Base-by-base conservation (phyloP, 768 basidiomycete species). In the Mrakia gelida region DNA sequence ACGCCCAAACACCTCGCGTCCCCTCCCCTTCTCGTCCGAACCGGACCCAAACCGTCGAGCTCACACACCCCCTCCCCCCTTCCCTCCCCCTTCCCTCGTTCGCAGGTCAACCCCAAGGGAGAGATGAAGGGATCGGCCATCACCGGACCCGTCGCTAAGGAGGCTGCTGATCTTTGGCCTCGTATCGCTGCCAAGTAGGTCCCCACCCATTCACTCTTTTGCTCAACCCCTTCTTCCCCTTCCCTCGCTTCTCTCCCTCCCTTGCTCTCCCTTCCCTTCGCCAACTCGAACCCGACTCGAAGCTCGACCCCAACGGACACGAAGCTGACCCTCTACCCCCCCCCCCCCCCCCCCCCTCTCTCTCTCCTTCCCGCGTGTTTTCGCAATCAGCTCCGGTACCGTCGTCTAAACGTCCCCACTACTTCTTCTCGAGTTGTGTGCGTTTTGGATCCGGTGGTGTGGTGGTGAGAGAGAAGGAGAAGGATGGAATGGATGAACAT, bases 81-180 rank as follows among this genome's bases (percentile, higher is more conserved):
- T 28, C 23, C 59, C 1, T 59, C 26, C n/a, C 7, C 59, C 7
- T 59, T 10, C 59, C n/a, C 45, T 3, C 11, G 11, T 59, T 26
- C 0, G 3, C 59, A 59, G 59, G 59, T 98, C 82, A 98, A 97
- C 88, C 92, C 93, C 84, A 98, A 98, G 89, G 96, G 96, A 83
- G 97, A 99, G 88, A 99, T 99, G 97, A 99, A 99, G 89, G 96
- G 96, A 71, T 95, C 93, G 73, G 85, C 85, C 79, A 96, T 97
- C 84, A 93, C 94, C 52, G 94, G 94, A 77, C 95, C 94, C 75
- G 85, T 99, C 80, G 97, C 96, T 87, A 99, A 98, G 90, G 96
- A 98, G 93, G 98, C 97, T 84, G 95, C 94, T 83, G 96, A 98
- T 88, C 88, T 96, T 77, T 98, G 96, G 97, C 96, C 94, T 78